phyloP scores from a whole-genome alignment of 371 early-diverging fungal genomes.

The Batkoa obscura region DNA sequence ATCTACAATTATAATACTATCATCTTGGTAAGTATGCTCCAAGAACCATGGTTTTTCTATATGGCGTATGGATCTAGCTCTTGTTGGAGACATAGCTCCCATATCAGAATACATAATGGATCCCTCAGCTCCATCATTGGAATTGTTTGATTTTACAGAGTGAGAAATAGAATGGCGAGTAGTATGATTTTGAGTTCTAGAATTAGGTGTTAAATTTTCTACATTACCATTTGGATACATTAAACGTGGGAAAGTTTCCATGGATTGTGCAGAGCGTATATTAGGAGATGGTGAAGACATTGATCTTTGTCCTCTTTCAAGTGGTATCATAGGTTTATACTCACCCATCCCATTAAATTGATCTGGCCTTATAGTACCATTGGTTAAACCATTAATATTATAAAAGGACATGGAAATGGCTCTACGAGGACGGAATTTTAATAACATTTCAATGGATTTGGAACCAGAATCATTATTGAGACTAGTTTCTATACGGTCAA shows the following conservation, averaged over 20 bases:
- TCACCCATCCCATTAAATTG: not conserved
- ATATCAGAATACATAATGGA: slow-evolving; percentile 3
- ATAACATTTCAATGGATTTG: not conserved
- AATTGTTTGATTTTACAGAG: not conserved
- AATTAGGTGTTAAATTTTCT: no score
- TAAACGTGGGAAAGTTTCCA: slow-evolving; percentile 15
- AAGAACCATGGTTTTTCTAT: slow-evolving; percentile 42
- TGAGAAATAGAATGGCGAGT: slow-evolving; percentile 2
- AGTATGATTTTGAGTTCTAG: no score
- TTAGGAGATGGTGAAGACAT: not conserved
- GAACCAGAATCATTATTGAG: slow-evolving; percentile 5
- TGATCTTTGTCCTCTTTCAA: not conserved
- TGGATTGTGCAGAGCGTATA: slow-evolving; percentile 9
- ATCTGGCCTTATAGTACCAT: not conserved
- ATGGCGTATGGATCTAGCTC: slow-evolving; percentile 5
- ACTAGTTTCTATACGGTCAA: not conserved
- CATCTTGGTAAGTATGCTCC: slow-evolving; percentile 39
- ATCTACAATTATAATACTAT: slow-evolving; percentile 62
- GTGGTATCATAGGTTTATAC: no score
- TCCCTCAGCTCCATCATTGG: slow-evolving; percentile 7
- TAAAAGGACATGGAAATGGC: slow-evolving; percentile 8
- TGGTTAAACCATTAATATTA: not conserved
- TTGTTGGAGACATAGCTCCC: slow-evolving; percentile 4
- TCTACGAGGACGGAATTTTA: slow-evolving; percentile 4
- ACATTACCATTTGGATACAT: slow-evolving; percentile 10